Evolutionary conservation across 257 asterid genomes (phyloP).

Genomic region (Solanum phureja): DNA sequence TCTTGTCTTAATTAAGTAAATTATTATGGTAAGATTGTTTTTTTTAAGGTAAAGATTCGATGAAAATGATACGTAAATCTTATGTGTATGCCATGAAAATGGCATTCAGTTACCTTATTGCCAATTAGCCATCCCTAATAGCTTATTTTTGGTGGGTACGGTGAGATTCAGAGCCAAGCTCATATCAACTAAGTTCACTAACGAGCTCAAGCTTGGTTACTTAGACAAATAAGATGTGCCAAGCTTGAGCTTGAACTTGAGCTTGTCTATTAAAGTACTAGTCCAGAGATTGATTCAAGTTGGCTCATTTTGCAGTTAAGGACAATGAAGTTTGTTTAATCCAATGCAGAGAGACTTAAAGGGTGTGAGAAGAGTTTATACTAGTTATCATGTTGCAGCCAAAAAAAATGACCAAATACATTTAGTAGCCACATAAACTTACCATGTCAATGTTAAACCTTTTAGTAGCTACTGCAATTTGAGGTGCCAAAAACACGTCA

Average conservation of each 20-base stretch:
- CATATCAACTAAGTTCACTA: background rate
- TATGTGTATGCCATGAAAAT: background rate
- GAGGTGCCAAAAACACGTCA: constrained; percentile 81
- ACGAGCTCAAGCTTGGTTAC: background rate
- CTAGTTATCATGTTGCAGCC: background rate
- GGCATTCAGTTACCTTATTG: background rate
- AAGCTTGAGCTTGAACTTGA: background rate
- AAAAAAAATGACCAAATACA: background rate
- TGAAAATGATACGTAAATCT: background rate
- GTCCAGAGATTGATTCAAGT: background rate
- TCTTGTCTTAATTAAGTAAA: background rate
- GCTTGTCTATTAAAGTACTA: background rate
- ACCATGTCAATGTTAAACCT: constrained; percentile 66
- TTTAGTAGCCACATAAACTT: background rate
- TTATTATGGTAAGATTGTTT: background rate
- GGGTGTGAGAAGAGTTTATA: background rate
- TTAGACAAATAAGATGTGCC: no score
- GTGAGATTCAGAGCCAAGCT: background rate
- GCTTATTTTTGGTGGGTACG: background rate
- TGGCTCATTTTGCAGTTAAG: background rate
- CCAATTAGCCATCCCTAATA: background rate
- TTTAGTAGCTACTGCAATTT: constrained; percentile 39
- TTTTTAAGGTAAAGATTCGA: background rate
- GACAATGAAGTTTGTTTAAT: background rate
- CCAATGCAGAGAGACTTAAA: background rate